Evolutionary conservation across 1,139 yeast genomes (phyloP), one percentile per base, ranked within the genome.

Genomic region (Kodamaea sp.): DNA sequence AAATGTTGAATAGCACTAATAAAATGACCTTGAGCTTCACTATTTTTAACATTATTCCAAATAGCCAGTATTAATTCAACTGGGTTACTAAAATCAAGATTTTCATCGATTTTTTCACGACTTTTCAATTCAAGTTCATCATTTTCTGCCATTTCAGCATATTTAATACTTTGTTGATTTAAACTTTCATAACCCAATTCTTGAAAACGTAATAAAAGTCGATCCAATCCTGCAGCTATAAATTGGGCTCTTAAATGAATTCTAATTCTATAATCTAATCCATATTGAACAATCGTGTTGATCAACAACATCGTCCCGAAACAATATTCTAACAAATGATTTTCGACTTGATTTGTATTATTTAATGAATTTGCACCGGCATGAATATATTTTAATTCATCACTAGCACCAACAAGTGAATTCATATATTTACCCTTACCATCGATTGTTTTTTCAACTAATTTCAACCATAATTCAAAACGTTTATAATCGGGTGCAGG

Each of bases 391-490:
- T 81, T 80, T 40, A 81, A 72, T 49, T 92, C 97, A n/a, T 84
- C 95, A 45, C 90, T 82, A 1, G 97, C 96, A 2, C 97, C 97
- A 7, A 92, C 97, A 50, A 84, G 64, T 1, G 96, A 86, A 10
- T 96, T 95, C 73, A 84, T 73, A 44, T 68, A 69, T 52, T 81
- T 84, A 8, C 97, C 97, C 49, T 92, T 74, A 1, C 97, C 97
- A 46, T 84, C 90, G 38, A 92, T 57, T 0, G 95, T 81, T 41
- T 79, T 75, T 41, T 79, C 85, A 4, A 88, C 84, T 8, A 84
- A 68, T 49, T 75, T 70, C 38, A 90, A 60, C 97, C 97, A 92
- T n/a, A 86, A 78, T 51, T 87, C 95, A 50, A 87, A 84, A 36
- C 90, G 69, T 52, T 75, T 78, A 42, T 73, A 69, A 25, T 63